A percentile compares a stretch with the other conserved stretches of the same genome.
Evolutionary conservation across 257 asterid genomes (phyloP).

Genomic region (Leonotis leonurus): DNA sequence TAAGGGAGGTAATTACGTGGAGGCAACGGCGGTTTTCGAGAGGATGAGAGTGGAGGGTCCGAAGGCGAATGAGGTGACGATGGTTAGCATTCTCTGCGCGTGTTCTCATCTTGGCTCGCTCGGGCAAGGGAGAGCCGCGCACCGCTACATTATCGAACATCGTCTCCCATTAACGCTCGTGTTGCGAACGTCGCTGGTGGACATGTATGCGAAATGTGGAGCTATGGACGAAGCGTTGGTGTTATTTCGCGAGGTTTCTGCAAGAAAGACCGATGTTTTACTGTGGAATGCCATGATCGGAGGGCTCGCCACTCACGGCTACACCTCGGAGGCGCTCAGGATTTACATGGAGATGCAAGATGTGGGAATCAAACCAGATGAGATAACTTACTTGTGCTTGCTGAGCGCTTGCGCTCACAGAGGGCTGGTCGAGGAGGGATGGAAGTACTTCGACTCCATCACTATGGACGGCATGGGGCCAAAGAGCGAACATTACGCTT

Average conservation of each 20-base stretch:
- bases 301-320: conserved; percentile 80
- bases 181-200: conserved; percentile 57
- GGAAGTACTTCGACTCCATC: conserved; percentile 41
- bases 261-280: conserved; percentile 38
- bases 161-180: conserved; percentile 39
- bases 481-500: conserved; percentile 63
- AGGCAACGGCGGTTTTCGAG: conserved; percentile 43
- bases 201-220: conserved; percentile 83
- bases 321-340: conserved; percentile 31
- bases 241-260: conserved; percentile 39
- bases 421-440: conserved; percentile 58
- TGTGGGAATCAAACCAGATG: conserved; percentile 41
- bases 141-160: conserved; percentile 35
- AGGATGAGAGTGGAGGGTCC: conserved; percentile 38
- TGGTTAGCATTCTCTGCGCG: conserved; percentile 66
- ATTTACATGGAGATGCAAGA: conserved; percentile 36
- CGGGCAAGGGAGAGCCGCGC: conserved; percentile 60
- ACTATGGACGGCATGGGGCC: conserved; percentile 38
- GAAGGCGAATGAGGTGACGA: conserved; percentile 58
- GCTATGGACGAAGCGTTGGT: conserved; percentile 50
- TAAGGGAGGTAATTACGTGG: conserved; percentile 39
- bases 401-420: conserved; percentile 73
- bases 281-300: conserved; percentile 75
- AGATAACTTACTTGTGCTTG: conserved; percentile 66
- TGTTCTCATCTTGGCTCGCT: conserved; percentile 76